phyloP scores from a whole-genome alignment of 768 basidiomycete genomes.

The Asterophora parasitica region DNA sequence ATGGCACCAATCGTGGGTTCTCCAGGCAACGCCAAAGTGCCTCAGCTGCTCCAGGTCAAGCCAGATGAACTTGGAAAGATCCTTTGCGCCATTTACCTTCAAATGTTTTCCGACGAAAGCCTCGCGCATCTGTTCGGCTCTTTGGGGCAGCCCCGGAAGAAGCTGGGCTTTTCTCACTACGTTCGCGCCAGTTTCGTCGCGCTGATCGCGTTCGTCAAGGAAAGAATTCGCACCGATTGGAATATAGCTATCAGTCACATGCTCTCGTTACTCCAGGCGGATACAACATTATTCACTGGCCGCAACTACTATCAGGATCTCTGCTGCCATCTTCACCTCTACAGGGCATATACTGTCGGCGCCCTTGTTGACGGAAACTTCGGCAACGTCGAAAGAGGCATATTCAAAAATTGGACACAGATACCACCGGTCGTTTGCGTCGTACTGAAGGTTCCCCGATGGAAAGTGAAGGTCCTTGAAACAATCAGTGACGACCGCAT shows the following conservation, averaged over 20 bases:
- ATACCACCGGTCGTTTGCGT: slow-evolving; percentile 31
- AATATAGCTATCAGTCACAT: slow-evolving; percentile 38
- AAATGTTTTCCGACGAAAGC: slow-evolving; percentile 40
- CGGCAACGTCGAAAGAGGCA: too few species aligned
- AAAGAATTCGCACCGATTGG: slow-evolving; percentile 19
- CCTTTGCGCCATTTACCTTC: slow-evolving; percentile 37
- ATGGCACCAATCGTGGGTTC: neutral
- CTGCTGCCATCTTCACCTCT: slow-evolving; percentile 36
- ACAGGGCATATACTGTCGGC: slow-evolving; percentile 30
- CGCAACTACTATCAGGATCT: slow-evolving; percentile 43
- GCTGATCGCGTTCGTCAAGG: slow-evolving; percentile 38
- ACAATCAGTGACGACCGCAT: slow-evolving; percentile 2
- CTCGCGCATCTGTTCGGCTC: too few species aligned
- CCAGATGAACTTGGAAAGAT: slow-evolving; percentile 29
- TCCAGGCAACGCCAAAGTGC: neutral
- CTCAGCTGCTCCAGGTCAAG: slow-evolving; percentile 20
- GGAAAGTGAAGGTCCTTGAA: slow-evolving; percentile 23
- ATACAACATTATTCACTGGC: slow-evolving; percentile 18
- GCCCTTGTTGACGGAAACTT: slow-evolving; percentile 7
- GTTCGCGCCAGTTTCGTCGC: slow-evolving; percentile 42
- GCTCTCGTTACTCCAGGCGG: slow-evolving; percentile 15
- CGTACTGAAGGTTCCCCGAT: slow-evolving; percentile 30
- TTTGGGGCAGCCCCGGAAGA: slow-evolving; percentile 7
- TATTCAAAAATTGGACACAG: slow-evolving; percentile 25
- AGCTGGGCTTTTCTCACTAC: slow-evolving; percentile 35